Conservation (phyloP, 1,284 basidiomycete genomes). For the Cryptococcus sp. region DNA sequence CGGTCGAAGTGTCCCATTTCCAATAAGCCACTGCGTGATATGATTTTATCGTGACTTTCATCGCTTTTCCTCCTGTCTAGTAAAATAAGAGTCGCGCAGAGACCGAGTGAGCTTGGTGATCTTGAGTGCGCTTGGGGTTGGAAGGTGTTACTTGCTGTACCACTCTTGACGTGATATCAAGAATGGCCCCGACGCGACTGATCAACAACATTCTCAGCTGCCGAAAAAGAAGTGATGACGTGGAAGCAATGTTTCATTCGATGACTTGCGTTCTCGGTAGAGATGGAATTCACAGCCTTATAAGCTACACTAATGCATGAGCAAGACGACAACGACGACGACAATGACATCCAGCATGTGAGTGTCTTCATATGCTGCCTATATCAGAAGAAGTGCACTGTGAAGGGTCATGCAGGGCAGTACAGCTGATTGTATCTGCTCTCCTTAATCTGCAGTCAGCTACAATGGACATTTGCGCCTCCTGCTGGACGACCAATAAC, state of each 20-base stretch:
- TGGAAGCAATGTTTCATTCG: too few relatives aligned
- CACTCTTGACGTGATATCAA: too few relatives aligned
- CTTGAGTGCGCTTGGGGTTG: not conserved
- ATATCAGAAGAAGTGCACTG: too few relatives aligned
- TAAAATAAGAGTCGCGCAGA: not conserved
- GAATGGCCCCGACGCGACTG: constrained; percentile 5
- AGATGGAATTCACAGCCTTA: too few relatives aligned
- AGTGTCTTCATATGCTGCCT: too few relatives aligned
- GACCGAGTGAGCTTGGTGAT: not conserved
- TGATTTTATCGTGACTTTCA: constrained; percentile 50
- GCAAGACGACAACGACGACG: too few relatives aligned
- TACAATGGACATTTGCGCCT: constrained; percentile 43
- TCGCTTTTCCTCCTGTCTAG: constrained; percentile 8
- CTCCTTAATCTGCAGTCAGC: constrained; percentile 24
- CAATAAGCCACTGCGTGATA: constrained; percentile 51
- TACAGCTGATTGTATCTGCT: too few relatives aligned
- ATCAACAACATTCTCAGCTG: not conserved
- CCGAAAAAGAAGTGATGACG: too few relatives aligned
- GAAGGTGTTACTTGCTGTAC: not conserved
- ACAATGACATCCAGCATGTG: too few relatives aligned
- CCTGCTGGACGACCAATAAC: constrained; percentile 27
- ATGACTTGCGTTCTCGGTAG: too few relatives aligned
- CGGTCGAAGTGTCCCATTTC: constrained; percentile 51
- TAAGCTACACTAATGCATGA: too few relatives aligned
- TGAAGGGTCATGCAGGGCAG: too few relatives aligned